A percentile compares a stretch with the other conserved stretches of the same genome.
Evolutionary conservation across 1,284 basidiomycete species (phyloP).

Genomic region (Ceratobasidium sp.): DNA sequence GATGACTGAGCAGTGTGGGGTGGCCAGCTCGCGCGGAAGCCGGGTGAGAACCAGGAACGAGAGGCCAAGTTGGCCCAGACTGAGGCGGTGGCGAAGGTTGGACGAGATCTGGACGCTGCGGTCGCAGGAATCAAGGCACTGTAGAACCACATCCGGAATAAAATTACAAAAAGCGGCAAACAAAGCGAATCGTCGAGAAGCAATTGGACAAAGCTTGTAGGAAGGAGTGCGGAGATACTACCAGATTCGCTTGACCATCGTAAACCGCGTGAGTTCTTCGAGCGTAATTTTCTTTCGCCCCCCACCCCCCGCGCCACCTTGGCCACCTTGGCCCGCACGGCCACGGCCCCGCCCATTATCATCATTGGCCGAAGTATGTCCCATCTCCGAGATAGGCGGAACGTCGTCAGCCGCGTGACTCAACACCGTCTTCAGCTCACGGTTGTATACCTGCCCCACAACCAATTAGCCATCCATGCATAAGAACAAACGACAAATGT

Average conservation of each 20-base stretch:
- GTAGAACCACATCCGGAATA: too few relatives aligned
- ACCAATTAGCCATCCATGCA: background rate
- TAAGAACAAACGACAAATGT: slow-evolving; percentile 21
- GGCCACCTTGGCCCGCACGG: slow-evolving; percentile 47
- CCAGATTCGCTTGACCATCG: slow-evolving; percentile 96
- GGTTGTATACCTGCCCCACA: slow-evolving; percentile 76
- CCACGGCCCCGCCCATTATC: slow-evolving; percentile 22
- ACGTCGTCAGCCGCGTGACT: slow-evolving; percentile 79
- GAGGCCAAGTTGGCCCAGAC: too few relatives aligned
- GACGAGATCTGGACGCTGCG: too few relatives aligned
- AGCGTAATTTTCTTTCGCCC: slow-evolving; percentile 76
- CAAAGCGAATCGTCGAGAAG: too few relatives aligned
- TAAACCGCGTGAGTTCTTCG: slow-evolving; percentile 90
- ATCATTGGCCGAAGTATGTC: slow-evolving; percentile 61
- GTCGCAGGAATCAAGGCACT: too few relatives aligned
- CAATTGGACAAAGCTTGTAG: too few relatives aligned
- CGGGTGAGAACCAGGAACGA: too few relatives aligned
- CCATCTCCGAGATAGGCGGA: slow-evolving; percentile 75
- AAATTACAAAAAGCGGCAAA: too few relatives aligned
- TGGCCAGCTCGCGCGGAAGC: too few relatives aligned
- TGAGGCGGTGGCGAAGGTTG: too few relatives aligned
- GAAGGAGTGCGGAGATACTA: slow-evolving; percentile 55
- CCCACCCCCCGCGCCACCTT: slow-evolving; percentile 56
- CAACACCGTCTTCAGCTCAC: slow-evolving; percentile 78
- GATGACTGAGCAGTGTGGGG: too few relatives aligned